Evolutionary conservation across 495 filamentous ascomycete genomes (phyloP).

Genomic region (Massariosphaeria phaeospora): DNA sequence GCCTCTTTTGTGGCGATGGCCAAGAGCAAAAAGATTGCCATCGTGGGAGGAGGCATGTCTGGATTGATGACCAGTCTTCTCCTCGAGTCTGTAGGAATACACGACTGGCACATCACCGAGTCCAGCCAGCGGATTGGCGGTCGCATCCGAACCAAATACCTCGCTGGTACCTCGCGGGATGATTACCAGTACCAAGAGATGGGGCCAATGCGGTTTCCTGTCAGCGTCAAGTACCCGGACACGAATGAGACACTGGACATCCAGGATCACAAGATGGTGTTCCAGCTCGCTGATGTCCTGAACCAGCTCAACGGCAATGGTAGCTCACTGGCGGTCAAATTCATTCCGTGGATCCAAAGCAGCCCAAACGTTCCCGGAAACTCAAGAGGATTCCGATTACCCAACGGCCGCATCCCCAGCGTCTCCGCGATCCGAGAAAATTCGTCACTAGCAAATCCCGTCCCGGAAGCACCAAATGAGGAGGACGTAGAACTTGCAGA

Average conservation of each 20-base stretch:
- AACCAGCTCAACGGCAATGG: constrained; percentile 22
- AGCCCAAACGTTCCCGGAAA: constrained; percentile 48
- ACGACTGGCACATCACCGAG: constrained; percentile 54
- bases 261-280: constrained; percentile 52
- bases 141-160: constrained; percentile 59
- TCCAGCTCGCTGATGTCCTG: constrained; percentile 42
- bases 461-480: constrained; percentile 37
- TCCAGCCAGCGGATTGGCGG: constrained; percentile 50
- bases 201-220: constrained; percentile 65
- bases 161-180: constrained; percentile 53
- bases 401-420: constrained; percentile 45
- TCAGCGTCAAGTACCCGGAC: constrained; percentile 46
- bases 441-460: constrained; percentile 29
- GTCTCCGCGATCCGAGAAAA: constrained; percentile 40
- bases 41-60: constrained; percentile 65
- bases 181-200: constrained; percentile 73
- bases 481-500: constrained; percentile 42
- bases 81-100: constrained; percentile 50
- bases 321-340: constrained; percentile 52
- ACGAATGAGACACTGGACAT: constrained; percentile 54
- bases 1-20: constrained; percentile 50
- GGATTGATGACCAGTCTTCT: constrained; percentile 56
- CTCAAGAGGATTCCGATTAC: constrained; percentile 49
- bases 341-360: constrained; percentile 59
- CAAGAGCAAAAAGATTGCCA: constrained; percentile 55